phyloP scores from a whole-genome alignment of 805 yeast species.

The Candida incommunis region DNA sequence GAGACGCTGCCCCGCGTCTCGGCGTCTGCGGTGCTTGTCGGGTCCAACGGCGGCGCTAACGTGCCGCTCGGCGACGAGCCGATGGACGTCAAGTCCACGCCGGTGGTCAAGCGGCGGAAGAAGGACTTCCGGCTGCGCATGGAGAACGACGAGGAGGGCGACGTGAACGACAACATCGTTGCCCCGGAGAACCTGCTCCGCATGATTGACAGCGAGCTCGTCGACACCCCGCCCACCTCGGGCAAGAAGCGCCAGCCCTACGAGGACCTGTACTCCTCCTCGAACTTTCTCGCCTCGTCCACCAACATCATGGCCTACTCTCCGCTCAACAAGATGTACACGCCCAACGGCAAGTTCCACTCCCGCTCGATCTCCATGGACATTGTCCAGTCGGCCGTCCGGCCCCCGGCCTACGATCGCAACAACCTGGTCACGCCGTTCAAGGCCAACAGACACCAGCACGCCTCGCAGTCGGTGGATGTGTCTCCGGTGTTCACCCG shows the following conservation, averaged over 20 bases:
- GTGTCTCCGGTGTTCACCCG: not conserved
- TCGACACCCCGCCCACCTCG: slow-evolving; percentile 17
- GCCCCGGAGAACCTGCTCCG: slow-evolving; percentile 20
- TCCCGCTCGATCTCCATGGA: not conserved
- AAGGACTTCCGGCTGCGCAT: slow-evolving; percentile 1
- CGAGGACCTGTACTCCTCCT: not conserved
- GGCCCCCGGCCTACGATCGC: not conserved
- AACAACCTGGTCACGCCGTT: not conserved
- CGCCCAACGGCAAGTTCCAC: not conserved
- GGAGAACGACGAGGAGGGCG: not conserved
- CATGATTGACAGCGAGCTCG: slow-evolving; percentile 23
- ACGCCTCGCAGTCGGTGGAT: not conserved
- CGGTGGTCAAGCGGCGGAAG: not conserved
- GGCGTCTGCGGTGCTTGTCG: not conserved
- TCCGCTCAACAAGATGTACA: slow-evolving; percentile 1
- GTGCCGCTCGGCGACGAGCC: too few relatives aligned
- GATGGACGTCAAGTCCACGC: not conserved
- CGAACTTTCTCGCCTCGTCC: not conserved
- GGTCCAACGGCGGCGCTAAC: too few relatives aligned
- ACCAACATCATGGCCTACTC: not conserved
- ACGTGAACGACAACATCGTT: slow-evolving; percentile 13
- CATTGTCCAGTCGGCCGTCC: not conserved
- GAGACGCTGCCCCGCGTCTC: not conserved
- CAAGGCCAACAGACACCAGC: not conserved
- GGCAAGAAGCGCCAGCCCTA: not conserved